These are phyloP conservation scores for Psilocybe cubensis DNA, from an alignment of 768 basidiomycete genomes.

Conservation along the genomic window DNA sequence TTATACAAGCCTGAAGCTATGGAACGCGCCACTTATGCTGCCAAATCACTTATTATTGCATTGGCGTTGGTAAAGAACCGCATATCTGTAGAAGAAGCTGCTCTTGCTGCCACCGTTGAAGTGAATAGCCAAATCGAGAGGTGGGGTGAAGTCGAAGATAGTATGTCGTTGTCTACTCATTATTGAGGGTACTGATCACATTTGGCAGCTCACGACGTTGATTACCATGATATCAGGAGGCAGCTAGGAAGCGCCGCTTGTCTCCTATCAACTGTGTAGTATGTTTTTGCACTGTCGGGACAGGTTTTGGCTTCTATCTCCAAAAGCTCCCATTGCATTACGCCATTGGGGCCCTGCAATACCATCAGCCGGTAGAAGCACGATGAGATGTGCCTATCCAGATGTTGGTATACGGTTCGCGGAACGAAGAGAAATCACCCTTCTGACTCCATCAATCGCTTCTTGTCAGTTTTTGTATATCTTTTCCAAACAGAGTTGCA, in stretches of 20 bases:
- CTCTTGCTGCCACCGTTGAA: conserved; percentile 87
- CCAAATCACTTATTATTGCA: conserved; percentile 90
- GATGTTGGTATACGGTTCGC: not conserved
- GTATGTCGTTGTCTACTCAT: conserved; percentile 54
- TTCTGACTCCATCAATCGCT: not conserved
- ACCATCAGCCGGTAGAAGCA: not conserved
- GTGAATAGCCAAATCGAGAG: conserved; percentile 94
- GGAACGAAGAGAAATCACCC: not conserved
- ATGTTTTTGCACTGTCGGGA: not conserved
- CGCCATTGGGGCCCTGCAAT: not conserved
- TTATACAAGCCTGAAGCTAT: conserved; percentile 58
- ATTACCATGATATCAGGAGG: conserved; percentile 90
- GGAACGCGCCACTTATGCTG: conserved; percentile 87
- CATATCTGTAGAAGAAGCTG: conserved; percentile 82
- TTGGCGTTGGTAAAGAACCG: conserved; percentile 81
- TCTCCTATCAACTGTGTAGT: conserved; percentile 26
- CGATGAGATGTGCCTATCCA: not conserved
- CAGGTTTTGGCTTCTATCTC: not conserved
- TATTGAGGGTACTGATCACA: conserved; percentile 8
- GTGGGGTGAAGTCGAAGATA: conserved; percentile 99
- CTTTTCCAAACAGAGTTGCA: not conserved
- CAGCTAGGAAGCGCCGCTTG: conserved; percentile 62
- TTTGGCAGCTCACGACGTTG: conserved; percentile 90
- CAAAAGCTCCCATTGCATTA: not conserved
- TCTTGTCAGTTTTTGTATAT: not conserved